Base-by-base conservation (phyloP, 2,329 filamentous ascomycete species). In the Dendryphion nanum region DNA sequence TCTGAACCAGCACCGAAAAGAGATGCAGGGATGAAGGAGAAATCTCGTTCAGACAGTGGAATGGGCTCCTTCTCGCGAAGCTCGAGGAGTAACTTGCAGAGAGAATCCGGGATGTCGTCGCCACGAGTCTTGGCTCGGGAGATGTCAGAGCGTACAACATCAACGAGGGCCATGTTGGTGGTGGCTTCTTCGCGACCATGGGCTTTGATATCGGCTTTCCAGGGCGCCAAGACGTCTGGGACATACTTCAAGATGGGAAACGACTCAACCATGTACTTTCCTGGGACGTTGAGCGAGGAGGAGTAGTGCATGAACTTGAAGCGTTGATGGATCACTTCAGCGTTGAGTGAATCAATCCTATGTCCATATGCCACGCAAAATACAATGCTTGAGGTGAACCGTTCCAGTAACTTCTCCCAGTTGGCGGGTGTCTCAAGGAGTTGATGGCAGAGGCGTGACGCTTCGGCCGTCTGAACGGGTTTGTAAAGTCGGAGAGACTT, bases 291-390 rank as follows among this genome's bases (percentile, higher is more conserved):
- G 18, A 75, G 54, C 2, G 64, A 67, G 14, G 72, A 68, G 35
- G 69, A 63, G 42, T 71, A 72, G 8, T 74, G 71, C 64, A 77
- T 73, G 49, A 73, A 70, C 20, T 66, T 57, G 48, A 76, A 70
- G 6, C 71, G 61, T 28, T 72, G 64, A 20, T 64, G 64, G 28
- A 77, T 71, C 17, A 76, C 69, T 37, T 68, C 57, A 5, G 75
- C 64, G 16, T 73, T 63, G 15, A 72, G 48, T 1, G 71, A 71
- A 41, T 76, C 70, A 37, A 75, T 71, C 5, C 73, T 68, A 39
- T 74, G 71, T 0, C 75, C 74, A 45, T 76, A 78, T 4, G 72
- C 66, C 4, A 76, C 70, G 4, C 68, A 72, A 43, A 76, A 74
- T 5, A 75, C 72, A 20, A 77, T 63, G 43, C 69, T 72, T 2